Conservation (phyloP, 2,329 filamentous ascomycete species). For the Ophidiomyces ophidiicola region DNA sequence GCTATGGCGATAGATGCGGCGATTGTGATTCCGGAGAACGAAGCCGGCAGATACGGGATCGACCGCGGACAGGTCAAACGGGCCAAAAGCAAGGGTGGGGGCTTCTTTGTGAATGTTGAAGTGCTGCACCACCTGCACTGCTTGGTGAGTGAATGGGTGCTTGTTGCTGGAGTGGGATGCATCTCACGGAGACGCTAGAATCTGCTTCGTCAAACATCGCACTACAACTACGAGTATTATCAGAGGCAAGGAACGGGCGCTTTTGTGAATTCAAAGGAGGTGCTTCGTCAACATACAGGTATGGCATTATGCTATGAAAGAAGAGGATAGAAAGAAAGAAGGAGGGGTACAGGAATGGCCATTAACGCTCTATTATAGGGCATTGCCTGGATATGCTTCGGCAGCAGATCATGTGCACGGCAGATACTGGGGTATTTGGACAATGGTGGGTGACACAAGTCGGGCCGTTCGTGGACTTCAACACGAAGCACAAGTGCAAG, state of each 20-base stretch:
- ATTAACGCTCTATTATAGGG: slow-evolving; percentile 15
- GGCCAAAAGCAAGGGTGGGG: slow-evolving; percentile 39
- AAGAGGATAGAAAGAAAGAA: not conserved
- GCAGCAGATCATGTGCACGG: slow-evolving; percentile 14
- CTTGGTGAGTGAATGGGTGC: slow-evolving; percentile 13
- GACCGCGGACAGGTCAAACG: slow-evolving; percentile 45
- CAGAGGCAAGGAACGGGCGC: slow-evolving; percentile 36
- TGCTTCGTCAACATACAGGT: slow-evolving; percentile 40
- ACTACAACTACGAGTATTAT: slow-evolving; percentile 13
- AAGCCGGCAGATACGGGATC: slow-evolving; percentile 43
- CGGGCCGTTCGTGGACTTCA: slow-evolving; percentile 34
- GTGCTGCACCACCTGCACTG: slow-evolving; percentile 20
- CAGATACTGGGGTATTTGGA: slow-evolving; percentile 13
- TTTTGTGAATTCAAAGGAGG: slow-evolving; percentile 44
- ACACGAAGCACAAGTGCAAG: slow-evolving; percentile 13
- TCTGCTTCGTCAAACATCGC: slow-evolving; percentile 21
- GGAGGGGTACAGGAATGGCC: not conserved
- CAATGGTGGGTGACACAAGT: slow-evolving; percentile 7
- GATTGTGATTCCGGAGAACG: slow-evolving; percentile 39
- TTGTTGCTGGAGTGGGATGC: slow-evolving; percentile 36
- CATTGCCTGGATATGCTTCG: slow-evolving; percentile 16
- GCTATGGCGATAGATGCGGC: slow-evolving; percentile 30
- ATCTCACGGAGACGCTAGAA: slow-evolving; percentile 21
- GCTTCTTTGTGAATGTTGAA: slow-evolving; percentile 13
- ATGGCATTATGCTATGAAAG: too few species aligned